These are phyloP conservation scores for Rhizopus delemar DNA, from an alignment of 371 early-diverging fungal genomes.

Conservation along the genomic window DNA sequence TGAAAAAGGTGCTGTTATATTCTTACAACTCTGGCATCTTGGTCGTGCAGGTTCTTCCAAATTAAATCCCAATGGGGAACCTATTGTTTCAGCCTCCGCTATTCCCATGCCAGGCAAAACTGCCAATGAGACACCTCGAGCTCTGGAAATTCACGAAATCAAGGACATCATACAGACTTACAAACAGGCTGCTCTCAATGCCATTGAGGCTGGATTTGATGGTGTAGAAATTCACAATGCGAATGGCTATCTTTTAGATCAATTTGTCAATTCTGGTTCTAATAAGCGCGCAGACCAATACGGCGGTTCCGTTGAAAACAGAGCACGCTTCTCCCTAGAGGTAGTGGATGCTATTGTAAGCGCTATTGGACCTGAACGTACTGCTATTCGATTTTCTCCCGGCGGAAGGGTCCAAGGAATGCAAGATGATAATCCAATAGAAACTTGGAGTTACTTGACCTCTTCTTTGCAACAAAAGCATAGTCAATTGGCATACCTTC, in stretches of 20 bases:
- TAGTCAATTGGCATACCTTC: constrained; percentile 31
- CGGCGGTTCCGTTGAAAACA: constrained; percentile 74
- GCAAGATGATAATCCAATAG: constrained; percentile 27
- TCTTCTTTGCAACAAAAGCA: constrained; percentile 19
- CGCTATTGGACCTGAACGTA: constrained; percentile 23
- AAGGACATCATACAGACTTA: constrained; percentile 56
- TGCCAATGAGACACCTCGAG: constrained; percentile 27
- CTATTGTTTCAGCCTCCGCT: constrained; percentile 3
- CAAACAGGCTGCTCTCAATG: constrained; percentile 47
- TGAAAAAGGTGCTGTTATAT: constrained; percentile 55
- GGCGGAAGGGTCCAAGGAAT: constrained; percentile 21
- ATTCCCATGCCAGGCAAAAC: not conserved
- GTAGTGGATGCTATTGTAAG: constrained; percentile 51
- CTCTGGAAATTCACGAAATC: constrained; percentile 66
- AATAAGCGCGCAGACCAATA: constrained; percentile 63
- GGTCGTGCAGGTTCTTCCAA: constrained; percentile 21
- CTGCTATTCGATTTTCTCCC: constrained; percentile 24
- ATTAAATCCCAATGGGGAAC: constrained; percentile 6
- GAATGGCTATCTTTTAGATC: constrained; percentile 65
- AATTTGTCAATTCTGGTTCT: constrained; percentile 50
- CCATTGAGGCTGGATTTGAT: constrained; percentile 58
- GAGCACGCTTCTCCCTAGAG: constrained; percentile 65
- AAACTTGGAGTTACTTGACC: constrained; percentile 30
- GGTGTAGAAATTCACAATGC: constrained; percentile 72
- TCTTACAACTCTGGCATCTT: constrained; percentile 59